Base-by-base conservation (phyloP, 202 grass and related monocot species). In the Elaeis oleifera region DNA sequence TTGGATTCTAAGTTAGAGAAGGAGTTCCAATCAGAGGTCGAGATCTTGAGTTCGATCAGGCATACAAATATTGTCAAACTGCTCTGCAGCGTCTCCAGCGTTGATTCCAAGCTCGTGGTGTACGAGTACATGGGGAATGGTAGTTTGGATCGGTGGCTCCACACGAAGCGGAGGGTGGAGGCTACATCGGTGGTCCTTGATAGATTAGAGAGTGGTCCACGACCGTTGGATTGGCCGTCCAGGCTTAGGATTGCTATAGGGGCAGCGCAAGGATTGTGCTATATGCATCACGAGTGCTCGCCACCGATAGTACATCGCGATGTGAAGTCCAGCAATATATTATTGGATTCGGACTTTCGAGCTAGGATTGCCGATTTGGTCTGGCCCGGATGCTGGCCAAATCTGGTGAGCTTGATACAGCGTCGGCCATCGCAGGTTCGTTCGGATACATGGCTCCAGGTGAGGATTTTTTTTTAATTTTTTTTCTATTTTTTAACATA, bases 381-480 rank as follows among this genome's bases (percentile, higher is more conserved):
- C 75, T 95, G 6, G 86, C 90, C 49, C 82, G 85, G 74, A 79
- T 95, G 72, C 53, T 95, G 49, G 61, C 28, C 62, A 78, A 77
- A 27, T 63, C 68, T 13, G 86, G 78, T 16, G 81, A 60, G 29
- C 83, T 75, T 0, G 77, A 95, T 16, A 84, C 80, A 0, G 68
- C 87, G 70, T 87, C 90, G 52, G 61, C 77, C 44, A 71, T 95
- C 4, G 80, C 83, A 3, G 86, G 90, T 6, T 95, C 90, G 1
- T 87, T 87, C 64, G 90, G 90, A 19, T 90, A 95, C 83, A 90
- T 90, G 86, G 90, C 86, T 74, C 90, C 90, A 4, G 85, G 83
- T 95, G 74, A 76, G 62, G 51, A 74, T 60, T 16, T 17, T 24
- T 22, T 68, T 21, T 53, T 3, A 15, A 18, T 60, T 54, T 53